These are phyloP conservation scores for Pseudonitzschia delicatissima DNA, from an alignment of 108 stramenopile genomes.

Conservation along the genomic window DNA sequence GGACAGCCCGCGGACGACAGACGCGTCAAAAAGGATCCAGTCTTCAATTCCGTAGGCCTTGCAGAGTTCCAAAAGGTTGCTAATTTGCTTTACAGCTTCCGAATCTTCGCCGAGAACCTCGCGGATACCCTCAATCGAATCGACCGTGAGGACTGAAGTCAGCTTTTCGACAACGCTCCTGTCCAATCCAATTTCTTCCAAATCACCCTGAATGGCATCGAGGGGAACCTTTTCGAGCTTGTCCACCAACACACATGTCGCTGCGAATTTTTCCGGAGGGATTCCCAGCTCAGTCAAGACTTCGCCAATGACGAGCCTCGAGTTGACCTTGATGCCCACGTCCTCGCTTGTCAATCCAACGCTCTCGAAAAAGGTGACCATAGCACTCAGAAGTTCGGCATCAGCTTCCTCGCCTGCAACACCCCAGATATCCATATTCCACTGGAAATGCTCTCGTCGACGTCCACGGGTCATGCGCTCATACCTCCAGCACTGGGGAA, in stretches of 20 bases:
- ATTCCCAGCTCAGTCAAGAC: conserved; percentile 88
- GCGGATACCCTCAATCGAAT: conserved; percentile 77
- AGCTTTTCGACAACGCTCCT: conserved; percentile 77
- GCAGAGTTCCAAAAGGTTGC: conserved; percentile 70
- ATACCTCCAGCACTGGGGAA: conserved; percentile 97
- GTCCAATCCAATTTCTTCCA: conserved; percentile 86
- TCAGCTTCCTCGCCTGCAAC: conserved; percentile 90
- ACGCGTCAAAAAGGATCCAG: conserved; percentile 95
- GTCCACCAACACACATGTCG: conserved; percentile 95
- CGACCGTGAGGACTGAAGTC: conserved; percentile 78
- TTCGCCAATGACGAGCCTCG: conserved; percentile 86
- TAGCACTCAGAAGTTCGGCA: conserved; percentile 91
- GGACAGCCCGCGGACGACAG: conserved; percentile 94
- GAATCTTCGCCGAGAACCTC: conserved; percentile 82
- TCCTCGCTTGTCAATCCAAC: conserved; percentile 89
- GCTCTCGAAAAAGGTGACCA: conserved; percentile 84
- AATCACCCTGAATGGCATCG: conserved; percentile 87
- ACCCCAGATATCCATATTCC: conserved; percentile 96
- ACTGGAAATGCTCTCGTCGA: conserved; percentile 97
- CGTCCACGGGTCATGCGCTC: conserved; percentile 98
- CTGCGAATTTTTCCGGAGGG: conserved; percentile 89
- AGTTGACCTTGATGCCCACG: conserved; percentile 97
- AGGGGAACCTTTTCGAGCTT: conserved; percentile 97
- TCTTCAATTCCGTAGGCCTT: conserved; percentile 86
- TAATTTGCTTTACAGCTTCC: conserved; percentile 80